phyloP scores from a whole-genome alignment of 2,329 filamentous ascomycete genomes.

The Emmonsia crescens region DNA sequence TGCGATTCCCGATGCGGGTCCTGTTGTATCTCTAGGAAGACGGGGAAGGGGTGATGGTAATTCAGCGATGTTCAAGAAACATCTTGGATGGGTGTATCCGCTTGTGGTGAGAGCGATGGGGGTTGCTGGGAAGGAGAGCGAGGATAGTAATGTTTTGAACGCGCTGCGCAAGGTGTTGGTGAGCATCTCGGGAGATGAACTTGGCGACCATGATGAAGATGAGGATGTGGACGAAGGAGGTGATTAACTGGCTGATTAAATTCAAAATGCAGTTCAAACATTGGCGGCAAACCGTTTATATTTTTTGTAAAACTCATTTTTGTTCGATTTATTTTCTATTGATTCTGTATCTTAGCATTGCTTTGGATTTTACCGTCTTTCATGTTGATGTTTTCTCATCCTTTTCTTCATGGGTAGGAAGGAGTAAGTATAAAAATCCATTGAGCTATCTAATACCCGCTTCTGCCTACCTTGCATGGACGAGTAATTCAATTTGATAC shows the following conservation, averaged over 20 bases:
- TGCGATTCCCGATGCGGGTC: conserved; percentile 48
- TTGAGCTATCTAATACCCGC: background rate
- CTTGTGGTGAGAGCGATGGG: conserved; percentile 40
- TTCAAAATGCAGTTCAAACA: background rate
- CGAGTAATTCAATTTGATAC: background rate
- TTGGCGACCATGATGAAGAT: background rate
- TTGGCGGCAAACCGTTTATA: background rate
- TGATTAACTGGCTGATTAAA: background rate
- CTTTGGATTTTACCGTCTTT: background rate
- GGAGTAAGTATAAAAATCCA: background rate
- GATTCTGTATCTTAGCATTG: background rate
- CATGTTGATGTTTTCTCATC: background rate
- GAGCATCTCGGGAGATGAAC: conserved; percentile 41
- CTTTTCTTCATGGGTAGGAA: background rate
- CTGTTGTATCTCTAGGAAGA: background rate
- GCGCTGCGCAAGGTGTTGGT: conserved; percentile 51
- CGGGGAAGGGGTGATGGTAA: conserved; percentile 14
- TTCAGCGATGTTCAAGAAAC: conserved; percentile 48
- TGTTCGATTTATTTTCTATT: background rate
- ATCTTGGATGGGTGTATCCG: conserved; percentile 71
- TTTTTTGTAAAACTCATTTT: background rate
- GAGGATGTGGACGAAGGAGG: background rate
- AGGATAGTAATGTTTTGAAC: conserved; percentile 29
- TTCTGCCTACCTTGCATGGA: background rate
- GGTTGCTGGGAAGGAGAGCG: conserved; percentile 30